These are phyloP conservation scores for Fragilariopsis cylindrus DNA, from an alignment of 108 stramenopile species.

Conservation along the genomic window DNA sequence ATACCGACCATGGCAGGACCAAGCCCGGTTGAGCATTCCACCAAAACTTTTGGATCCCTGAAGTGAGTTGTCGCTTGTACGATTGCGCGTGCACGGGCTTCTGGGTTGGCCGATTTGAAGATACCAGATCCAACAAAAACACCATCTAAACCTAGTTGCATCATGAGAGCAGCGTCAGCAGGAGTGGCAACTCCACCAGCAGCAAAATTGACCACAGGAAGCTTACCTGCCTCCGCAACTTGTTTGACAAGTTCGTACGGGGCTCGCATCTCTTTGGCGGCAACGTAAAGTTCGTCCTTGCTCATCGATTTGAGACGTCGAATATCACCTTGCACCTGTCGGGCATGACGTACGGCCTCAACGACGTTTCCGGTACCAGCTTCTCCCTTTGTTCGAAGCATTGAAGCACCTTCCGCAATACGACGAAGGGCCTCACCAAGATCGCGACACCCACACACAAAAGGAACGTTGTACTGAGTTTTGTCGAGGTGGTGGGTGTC, in stretches of 20 bases:
- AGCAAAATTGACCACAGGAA: conserved; percentile 99
- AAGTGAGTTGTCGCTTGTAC: conserved; percentile 96
- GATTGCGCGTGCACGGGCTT: conserved; percentile 94
- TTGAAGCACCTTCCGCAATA: conserved; percentile 96
- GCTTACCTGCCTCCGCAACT: conserved; percentile 88
- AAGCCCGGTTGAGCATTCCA: conserved; percentile 93
- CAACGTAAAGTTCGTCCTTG: conserved; percentile 97
- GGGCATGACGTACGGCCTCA: conserved; percentile 97
- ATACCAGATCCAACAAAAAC: conserved; percentile 99
- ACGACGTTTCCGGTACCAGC: conserved; percentile 99
- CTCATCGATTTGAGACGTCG: conserved; percentile 80
- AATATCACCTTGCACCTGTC: conserved; percentile 90
- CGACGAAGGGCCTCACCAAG: conserved; percentile 97
- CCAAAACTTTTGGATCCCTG: conserved; percentile 96
- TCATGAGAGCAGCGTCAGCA: conserved; percentile 99
- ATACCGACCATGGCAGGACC: conserved; percentile 99
- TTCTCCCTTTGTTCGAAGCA: conserved; percentile 99
- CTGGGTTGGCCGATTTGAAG: conserved; percentile 95
- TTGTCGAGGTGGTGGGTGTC: conserved; percentile 99
- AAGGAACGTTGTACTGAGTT: conserved; percentile 95
- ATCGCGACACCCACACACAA: conserved; percentile 99
- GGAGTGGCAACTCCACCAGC: conserved; percentile 99
- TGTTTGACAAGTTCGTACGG: conserved; percentile 93
- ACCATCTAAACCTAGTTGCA: conserved; percentile 99
- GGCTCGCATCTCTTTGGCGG: conserved; percentile 94